A percentile compares a stretch with the other conserved stretches of the same genome.
Evolutionary conservation across 1,284 basidiomycete genomes (phyloP).

Genomic region (Ustilago sp.): DNA sequence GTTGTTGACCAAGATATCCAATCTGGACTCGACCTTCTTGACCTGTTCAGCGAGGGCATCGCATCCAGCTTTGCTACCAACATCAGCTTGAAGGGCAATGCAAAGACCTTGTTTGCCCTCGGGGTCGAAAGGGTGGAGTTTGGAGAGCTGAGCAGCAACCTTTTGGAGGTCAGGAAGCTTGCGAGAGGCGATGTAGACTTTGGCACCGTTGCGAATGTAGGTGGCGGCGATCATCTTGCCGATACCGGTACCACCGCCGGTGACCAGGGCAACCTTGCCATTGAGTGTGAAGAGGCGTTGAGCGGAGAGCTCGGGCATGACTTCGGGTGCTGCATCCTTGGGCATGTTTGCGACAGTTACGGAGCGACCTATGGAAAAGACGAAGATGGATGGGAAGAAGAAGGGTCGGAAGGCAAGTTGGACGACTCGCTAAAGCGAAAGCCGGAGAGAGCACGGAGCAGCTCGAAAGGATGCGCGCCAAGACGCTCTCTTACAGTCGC

Average conservation of each 20-base stretch:
- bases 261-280: conserved; percentile 80
- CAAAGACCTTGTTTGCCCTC: conserved; percentile 44
- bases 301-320: conserved; percentile 74
- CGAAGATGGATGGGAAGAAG: conserved; percentile 1
- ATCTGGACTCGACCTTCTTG: conserved; percentile 76
- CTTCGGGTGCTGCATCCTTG: conserved; percentile 65
- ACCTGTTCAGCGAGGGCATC: conserved; percentile 79
- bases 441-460: conserved; percentile 1
- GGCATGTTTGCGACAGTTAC: conserved; percentile 48
- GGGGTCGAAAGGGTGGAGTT: conserved; percentile 53
- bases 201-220: conserved; percentile 82
- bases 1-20: conserved; percentile 72
- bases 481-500: neutral
- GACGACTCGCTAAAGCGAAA: neutral
- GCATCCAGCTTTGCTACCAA: conserved; percentile 80
- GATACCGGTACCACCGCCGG: conserved; percentile 75
- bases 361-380: neutral
- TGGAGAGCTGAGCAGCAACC: conserved; percentile 61
- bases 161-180: conserved; percentile 78
- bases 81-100: conserved; percentile 63
- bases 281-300: conserved; percentile 79
- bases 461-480: neutral
- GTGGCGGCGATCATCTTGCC: conserved; percentile 79
- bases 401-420: neutral
- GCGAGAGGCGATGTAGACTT: conserved; percentile 84